Conservation (phyloP, 2,329 filamentous ascomycete species). For the Aspergillus sp. region DNA sequence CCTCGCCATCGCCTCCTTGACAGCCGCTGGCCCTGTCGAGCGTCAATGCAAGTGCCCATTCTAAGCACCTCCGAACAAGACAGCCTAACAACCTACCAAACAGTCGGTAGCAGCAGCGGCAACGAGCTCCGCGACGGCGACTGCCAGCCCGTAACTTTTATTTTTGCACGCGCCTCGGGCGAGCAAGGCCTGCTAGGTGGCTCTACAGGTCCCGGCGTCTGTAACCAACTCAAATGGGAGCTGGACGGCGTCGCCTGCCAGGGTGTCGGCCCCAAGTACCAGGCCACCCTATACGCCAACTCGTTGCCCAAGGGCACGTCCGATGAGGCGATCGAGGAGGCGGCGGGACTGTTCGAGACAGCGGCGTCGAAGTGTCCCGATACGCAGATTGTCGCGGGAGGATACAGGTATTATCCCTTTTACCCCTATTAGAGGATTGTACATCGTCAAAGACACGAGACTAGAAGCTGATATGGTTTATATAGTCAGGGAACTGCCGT, state of each 20-base stretch:
- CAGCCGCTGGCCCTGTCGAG: conserved; percentile 4
- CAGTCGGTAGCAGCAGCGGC: conserved; percentile 10
- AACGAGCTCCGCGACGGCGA: conserved; percentile 32
- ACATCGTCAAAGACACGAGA: too few relatives aligned
- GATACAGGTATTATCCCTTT: conserved; percentile 5
- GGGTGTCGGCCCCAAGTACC: conserved; percentile 8
- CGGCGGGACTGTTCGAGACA: conserved; percentile 4
- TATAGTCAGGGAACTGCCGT: conserved; percentile 31
- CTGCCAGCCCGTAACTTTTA: conserved; percentile 37
- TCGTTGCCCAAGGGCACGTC: conserved; percentile 6
- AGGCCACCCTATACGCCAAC: conserved; percentile 6
- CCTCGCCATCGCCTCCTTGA: conserved; percentile 2
- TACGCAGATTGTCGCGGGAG: conserved; percentile 8
- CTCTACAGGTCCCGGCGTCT: conserved; percentile 22
- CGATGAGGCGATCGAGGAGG: conserved; percentile 6
- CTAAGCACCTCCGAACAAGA: background rate
- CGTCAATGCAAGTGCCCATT: conserved; percentile 1
- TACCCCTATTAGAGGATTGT: background rate
- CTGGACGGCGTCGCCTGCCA: conserved; percentile 6
- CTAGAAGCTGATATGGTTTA: too few relatives aligned
- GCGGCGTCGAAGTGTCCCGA: conserved; percentile 7
- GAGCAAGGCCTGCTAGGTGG: conserved; percentile 41
- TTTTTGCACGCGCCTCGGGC: conserved; percentile 42
- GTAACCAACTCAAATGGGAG: conserved; percentile 14
- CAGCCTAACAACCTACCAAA: background rate